These are phyloP conservation scores for Candida sojae DNA, from an alignment of 1,139 yeast genomes.

Conservation along the genomic window DNA sequence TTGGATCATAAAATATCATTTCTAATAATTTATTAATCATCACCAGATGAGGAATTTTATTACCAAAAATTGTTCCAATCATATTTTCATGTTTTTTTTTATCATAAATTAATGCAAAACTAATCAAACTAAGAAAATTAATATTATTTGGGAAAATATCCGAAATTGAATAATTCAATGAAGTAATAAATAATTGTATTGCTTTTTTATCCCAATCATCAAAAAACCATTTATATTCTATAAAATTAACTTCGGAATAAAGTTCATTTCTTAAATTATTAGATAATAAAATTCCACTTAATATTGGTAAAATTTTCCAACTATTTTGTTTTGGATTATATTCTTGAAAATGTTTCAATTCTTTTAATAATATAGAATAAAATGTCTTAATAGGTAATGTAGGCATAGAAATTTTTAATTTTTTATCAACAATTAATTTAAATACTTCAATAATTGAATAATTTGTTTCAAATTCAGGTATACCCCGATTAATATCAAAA, in stretches of 20 bases:
- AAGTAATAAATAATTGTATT: slow-evolving; percentile 22
- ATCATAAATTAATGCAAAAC: slow-evolving; percentile 33
- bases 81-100: slow-evolving; percentile 24
- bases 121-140: slow-evolving; percentile 31
- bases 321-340: slow-evolving; percentile 32
- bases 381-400: slow-evolving; percentile 55
- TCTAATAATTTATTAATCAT: slow-evolving; percentile 24
- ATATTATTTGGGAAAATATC: slow-evolving; percentile 24
- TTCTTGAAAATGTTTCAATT: slow-evolving; percentile 33
- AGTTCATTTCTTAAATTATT: slow-evolving; percentile 37
- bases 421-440: slow-evolving; percentile 50
- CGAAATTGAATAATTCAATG: slow-evolving; percentile 28
- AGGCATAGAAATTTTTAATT: slow-evolving; percentile 62
- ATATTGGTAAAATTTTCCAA: slow-evolving; percentile 61
- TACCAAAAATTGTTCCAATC: slow-evolving; percentile 22
- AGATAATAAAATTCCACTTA: slow-evolving; percentile 55
- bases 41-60: slow-evolving; percentile 23
- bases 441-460: slow-evolving; percentile 51
- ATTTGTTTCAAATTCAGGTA: slow-evolving; percentile 34
- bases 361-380: slow-evolving; percentile 44
- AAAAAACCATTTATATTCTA: slow-evolving; percentile 38
- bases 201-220: slow-evolving; percentile 31
- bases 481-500: slow-evolving; percentile 35
- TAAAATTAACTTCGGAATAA: slow-evolving; percentile 25
- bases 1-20: slow-evolving; percentile 23